Base-by-base conservation (phyloP, 2,329 filamentous ascomycete species). In the Colletotrichum sp. region DNA sequence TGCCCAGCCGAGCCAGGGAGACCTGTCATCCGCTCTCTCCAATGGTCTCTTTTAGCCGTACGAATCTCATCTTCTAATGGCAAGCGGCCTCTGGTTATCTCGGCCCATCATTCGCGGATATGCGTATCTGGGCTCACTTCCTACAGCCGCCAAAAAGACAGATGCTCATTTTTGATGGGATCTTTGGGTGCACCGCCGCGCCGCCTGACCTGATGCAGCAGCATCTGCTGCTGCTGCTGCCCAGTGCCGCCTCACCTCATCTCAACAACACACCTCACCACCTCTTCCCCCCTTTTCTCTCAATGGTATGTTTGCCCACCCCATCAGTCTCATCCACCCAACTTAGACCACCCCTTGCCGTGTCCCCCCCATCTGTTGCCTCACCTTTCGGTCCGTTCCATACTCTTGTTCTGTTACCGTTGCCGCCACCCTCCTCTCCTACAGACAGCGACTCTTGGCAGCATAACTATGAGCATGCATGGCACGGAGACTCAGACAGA, bases 321-420 rank as follows among this genome's bases (percentile, higher is more conserved):
- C 18, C 28, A 28, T 38, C 13, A 34, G n/a, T 34, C 48, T 28
- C 43, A 55, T 34, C 10, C 28, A 30, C 12, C 58, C 58, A 61
- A n/a, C 60, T 43, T 52, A 21, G n/a, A 8, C 43, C n/a, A 52
- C 43, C 28, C 34, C 61, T 52, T 43, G 28, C 28, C 24, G 8
- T 36, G 24, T 43, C 36, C 36, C 15, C 24, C 24, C 71, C 28
- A 16, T 36, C 32, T 60, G 24, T 38, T 64, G 32, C 73, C 55
- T 75, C 63, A 57, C 26, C 21, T 28, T 63, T 75, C 69, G 69
- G 69, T 63, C 68, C 72, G 57, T 67, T 74, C 61, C 71, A 36
- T 67, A 34, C 21, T 63, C 18, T 55, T 60, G 12, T 34, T 34
- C 8, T 75, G 12, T 26, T 55, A 34, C 32, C 48, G 52, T 55